Conservation (phyloP, 352 stramenopile species). For the Phytophthora uliginosa region DNA sequence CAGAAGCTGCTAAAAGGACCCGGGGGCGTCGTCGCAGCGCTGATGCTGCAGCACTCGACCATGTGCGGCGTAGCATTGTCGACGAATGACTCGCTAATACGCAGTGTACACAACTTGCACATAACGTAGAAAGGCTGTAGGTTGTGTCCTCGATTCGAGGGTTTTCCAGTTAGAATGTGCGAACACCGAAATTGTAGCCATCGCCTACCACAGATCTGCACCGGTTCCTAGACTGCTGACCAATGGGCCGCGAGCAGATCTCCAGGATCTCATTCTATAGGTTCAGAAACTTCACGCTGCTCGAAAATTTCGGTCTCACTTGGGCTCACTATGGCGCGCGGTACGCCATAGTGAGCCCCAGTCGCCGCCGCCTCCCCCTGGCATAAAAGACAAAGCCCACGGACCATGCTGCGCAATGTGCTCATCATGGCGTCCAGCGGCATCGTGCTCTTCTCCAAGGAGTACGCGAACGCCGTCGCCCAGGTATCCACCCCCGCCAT, state of each 20-base stretch:
- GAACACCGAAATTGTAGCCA: conserved; percentile 33
- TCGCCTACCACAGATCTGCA: conserved; percentile 2
- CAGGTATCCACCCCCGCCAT: conserved; percentile 52
- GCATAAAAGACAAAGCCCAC: conserved; percentile 6
- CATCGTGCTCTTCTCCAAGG: conserved; percentile 95
- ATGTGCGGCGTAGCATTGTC: conserved; percentile 33
- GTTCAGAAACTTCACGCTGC: conserved; percentile 3
- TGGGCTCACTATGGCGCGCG: conserved; percentile 4
- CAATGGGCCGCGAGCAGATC: conserved; percentile 7
- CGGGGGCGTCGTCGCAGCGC: conserved; percentile 18
- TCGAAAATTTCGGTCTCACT: conserved; percentile 24
- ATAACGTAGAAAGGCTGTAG: conserved; percentile 20
- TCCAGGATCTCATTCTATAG: conserved; percentile 21
- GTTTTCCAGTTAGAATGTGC: background rate
- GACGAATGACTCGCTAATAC: conserved; percentile 25
- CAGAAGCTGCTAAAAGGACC: background rate
- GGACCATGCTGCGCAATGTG: conserved; percentile 92
- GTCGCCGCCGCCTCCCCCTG: conserved; percentile 24
- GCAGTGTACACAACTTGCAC: conserved; percentile 24
- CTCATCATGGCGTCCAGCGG: conserved; percentile 94
- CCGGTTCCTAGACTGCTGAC: conserved; percentile 11
- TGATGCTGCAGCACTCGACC: conserved; percentile 5
- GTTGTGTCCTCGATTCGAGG: conserved; percentile 1
- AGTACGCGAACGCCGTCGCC: conserved; percentile 90
- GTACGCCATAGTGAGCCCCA: conserved; percentile 4